These are phyloP conservation scores for Cyathus striatus DNA, from an alignment of 768 basidiomycete species.

Conservation along the genomic window DNA sequence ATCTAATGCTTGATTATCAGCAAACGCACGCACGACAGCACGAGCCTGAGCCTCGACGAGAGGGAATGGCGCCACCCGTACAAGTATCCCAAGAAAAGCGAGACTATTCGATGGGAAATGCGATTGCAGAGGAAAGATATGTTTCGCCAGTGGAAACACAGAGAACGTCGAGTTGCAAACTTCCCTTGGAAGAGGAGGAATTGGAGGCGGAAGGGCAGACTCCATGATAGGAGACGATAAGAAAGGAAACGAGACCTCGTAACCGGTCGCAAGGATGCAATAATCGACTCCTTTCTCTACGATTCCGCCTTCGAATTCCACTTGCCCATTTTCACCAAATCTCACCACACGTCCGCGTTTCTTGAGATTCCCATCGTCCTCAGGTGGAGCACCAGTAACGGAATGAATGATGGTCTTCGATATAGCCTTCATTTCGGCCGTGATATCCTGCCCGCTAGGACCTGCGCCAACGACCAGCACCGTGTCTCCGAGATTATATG, in stretches of 20 bases:
- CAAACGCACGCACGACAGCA: conserved; percentile 52
- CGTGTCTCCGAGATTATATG: conserved; percentile 33
- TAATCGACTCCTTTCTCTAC: conserved; percentile 50
- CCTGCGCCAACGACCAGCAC: conserved; percentile 48
- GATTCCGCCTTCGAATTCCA: conserved; percentile 37
- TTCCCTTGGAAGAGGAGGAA: conserved; percentile 42
- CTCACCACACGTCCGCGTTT: conserved; percentile 35
- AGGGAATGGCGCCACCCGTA: conserved; percentile 67
- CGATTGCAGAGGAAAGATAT: conserved; percentile 60
- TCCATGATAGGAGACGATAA: conserved; percentile 32
- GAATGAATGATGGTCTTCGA: conserved; percentile 54
- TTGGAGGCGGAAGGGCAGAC: conserved; percentile 34
- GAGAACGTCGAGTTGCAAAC: conserved; percentile 62
- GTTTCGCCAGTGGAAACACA: conserved; percentile 67
- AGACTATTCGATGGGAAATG: conserved; percentile 42
- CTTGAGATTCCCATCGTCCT: conserved; percentile 29
- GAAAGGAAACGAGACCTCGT: conserved; percentile 61
- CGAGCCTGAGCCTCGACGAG: conserved; percentile 75
- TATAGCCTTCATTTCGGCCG: conserved; percentile 45
- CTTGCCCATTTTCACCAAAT: conserved; percentile 23
- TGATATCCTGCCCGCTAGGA: conserved; percentile 69
- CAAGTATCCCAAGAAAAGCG: conserved; percentile 62
- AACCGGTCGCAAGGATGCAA: conserved; percentile 77
- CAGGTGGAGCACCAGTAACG: conserved; percentile 25
- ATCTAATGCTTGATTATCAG: conserved; percentile 45